These are phyloP conservation scores for Leishmania aethiopica DNA, from an alignment of 208 protist species.

Conservation along the genomic window DNA sequence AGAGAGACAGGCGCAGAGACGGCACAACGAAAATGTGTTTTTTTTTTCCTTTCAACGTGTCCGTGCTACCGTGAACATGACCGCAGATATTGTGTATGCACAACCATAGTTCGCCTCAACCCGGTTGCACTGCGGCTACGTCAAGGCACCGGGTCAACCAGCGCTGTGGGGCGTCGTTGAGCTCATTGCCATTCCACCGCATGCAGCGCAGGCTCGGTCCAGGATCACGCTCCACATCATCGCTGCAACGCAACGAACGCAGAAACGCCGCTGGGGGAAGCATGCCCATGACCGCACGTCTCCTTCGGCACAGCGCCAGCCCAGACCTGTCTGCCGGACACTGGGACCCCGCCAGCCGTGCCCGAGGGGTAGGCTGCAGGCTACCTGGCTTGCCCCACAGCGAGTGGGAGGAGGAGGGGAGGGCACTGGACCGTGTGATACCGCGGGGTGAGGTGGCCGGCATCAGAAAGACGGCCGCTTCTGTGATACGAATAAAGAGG, in stretches of 20 bases:
- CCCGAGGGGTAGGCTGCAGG: not conserved
- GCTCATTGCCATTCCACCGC: not conserved
- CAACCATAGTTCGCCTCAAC: not conserved
- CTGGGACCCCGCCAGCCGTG: not conserved
- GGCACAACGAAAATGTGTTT: not conserved
- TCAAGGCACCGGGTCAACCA: not conserved
- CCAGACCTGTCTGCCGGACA: not conserved
- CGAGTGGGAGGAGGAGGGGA: too few species aligned
- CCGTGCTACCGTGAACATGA: too few species aligned
- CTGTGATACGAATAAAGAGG: not conserved
- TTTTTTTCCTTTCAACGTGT: not conserved
- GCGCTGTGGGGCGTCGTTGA: not conserved
- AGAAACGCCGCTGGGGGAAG: too few species aligned
- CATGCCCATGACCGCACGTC: not conserved
- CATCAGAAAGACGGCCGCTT: not conserved
- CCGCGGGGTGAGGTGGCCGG: not conserved
- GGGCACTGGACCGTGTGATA: not conserved
- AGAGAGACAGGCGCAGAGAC: not conserved
- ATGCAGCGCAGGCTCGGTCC: not conserved
- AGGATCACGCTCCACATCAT: too few species aligned
- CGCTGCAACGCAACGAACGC: too few species aligned
- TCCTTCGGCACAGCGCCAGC: not conserved
- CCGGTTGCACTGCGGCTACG: not conserved
- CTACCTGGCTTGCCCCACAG: not conserved
- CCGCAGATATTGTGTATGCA: too few species aligned